Percentiles rank a stretch among this genome's conserved stretches.
These are phyloP conservation scores for Harringtonia lauricola DNA, from an alignment of 2,329 filamentous ascomycete genomes.

Conservation along the genomic window DNA sequence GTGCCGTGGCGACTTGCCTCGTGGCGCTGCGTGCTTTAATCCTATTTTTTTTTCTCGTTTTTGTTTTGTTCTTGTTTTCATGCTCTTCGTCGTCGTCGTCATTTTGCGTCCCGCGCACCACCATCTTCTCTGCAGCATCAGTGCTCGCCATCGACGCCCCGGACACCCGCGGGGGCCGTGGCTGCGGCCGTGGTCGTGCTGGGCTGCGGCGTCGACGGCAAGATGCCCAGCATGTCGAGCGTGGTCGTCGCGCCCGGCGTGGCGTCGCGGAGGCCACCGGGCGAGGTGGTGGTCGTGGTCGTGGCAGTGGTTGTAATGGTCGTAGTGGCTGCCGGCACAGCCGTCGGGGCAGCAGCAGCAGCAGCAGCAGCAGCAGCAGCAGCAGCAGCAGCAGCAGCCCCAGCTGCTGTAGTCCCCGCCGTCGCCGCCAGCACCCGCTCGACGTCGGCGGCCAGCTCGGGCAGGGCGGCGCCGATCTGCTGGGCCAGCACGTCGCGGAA, in stretches of 20 bases:
- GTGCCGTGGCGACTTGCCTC: no score
- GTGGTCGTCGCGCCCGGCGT: background rate
- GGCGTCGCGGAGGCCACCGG: background rate
- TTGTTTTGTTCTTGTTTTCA: background rate
- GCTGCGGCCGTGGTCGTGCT: background rate
- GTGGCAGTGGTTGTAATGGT: background rate
- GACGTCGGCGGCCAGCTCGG: slow-evolving; percentile 46
- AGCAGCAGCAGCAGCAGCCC: background rate
- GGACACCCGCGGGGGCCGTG: background rate
- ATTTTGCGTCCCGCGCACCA: no score
- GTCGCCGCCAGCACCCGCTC: slow-evolving; percentile 35
- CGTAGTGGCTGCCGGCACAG: background rate
- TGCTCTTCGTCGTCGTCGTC: no score
- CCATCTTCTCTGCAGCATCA: no score
- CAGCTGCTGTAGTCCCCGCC: background rate
- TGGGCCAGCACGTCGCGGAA: slow-evolving; percentile 53
- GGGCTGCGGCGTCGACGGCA: slow-evolving; percentile 9
- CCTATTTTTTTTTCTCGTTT: background rate
- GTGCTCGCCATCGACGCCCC: background rate
- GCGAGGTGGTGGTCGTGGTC: background rate
- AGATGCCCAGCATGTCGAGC: slow-evolving; percentile 11
- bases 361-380: background rate
- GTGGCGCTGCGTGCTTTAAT: no score
- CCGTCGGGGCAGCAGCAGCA: background rate
- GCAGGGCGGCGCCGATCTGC: slow-evolving; percentile 46